A percentile compares a stretch with the other conserved stretches of the same genome.
Evolutionary conservation across 495 filamentous ascomycete species (phyloP).

Genomic region (Parmelia sp.): DNA sequence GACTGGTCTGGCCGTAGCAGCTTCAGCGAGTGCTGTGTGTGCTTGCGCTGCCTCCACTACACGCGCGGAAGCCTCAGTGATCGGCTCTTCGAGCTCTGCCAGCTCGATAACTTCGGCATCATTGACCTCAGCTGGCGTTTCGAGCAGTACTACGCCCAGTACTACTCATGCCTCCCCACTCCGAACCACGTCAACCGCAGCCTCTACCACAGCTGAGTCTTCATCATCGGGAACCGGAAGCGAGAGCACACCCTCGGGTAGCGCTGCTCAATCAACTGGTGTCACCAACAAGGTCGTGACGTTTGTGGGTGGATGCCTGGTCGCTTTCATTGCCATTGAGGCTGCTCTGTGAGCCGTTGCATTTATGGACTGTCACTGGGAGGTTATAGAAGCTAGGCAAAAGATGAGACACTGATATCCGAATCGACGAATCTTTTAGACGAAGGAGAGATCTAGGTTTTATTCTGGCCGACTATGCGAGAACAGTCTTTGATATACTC

Average conservation of each 20-base stretch:
- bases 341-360: not conserved
- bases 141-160: constrained; percentile 8
- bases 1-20: not conserved
- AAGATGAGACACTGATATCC: not conserved
- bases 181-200: constrained; percentile 11
- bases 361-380: not conserved
- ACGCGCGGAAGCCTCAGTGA: constrained; percentile 8
- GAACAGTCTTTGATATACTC: not conserved
- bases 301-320: constrained; percentile 10
- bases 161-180: constrained; percentile 4
- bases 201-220: constrained; percentile 4
- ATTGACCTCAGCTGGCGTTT: constrained; percentile 1
- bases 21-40: constrained; percentile 23
- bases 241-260: not conserved
- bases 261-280: constrained; percentile 17
- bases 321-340: constrained; percentile 10
- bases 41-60: not conserved
- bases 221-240: not conserved
- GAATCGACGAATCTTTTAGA: not conserved
- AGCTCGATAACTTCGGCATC: constrained; percentile 7
- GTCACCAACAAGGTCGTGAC: constrained; percentile 8
- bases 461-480: not conserved
- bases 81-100: constrained; percentile 5
- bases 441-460: not conserved
- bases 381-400: not conserved